Percentiles rank a stretch among this genome's conserved stretches.
phyloP scores from a whole-genome alignment of 176 grass and related monocot genomes.

The Poa annua region DNA sequence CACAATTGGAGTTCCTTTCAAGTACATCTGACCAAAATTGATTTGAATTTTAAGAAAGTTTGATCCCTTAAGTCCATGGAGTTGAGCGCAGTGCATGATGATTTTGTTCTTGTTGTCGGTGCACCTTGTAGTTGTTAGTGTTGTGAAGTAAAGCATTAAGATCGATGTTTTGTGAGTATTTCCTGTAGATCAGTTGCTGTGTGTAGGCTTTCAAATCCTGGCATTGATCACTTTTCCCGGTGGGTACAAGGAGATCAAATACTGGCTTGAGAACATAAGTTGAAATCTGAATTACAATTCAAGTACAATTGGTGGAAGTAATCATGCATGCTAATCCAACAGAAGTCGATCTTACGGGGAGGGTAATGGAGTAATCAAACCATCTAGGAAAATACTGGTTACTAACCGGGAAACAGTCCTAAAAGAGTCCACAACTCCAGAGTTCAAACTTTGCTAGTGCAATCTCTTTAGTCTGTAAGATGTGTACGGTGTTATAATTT shows the following conservation, averaged over 20 bases:
- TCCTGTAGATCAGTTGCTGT: not conserved
- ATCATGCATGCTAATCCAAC: not conserved
- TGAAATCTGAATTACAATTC: not conserved
- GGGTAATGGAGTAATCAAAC: not conserved
- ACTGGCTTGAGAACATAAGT: not conserved
- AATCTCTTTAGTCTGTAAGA: conserved; percentile 5
- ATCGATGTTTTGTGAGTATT: not conserved
- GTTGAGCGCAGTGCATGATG: not conserved
- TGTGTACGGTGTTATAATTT: not conserved
- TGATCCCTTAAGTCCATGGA: conserved; percentile 14
- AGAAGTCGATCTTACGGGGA: not conserved
- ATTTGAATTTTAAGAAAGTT: conserved; percentile 10
- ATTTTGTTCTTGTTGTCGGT: not conserved
- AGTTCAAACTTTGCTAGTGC: not conserved
- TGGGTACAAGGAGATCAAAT: conserved; percentile 6
- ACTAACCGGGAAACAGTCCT: not conserved
- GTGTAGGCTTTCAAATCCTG: not conserved
- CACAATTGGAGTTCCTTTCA: not conserved
- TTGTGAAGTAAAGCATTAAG: conserved; percentile 17
- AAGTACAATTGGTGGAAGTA: not conserved
- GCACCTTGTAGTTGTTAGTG: not conserved
- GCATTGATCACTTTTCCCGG: not conserved
- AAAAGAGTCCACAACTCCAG: not conserved
- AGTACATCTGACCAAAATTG: not conserved
- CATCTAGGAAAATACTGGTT: not conserved